phyloP scores from a whole-genome alignment of 176 grass and related monocot genomes.

The Musa acuminata region DNA sequence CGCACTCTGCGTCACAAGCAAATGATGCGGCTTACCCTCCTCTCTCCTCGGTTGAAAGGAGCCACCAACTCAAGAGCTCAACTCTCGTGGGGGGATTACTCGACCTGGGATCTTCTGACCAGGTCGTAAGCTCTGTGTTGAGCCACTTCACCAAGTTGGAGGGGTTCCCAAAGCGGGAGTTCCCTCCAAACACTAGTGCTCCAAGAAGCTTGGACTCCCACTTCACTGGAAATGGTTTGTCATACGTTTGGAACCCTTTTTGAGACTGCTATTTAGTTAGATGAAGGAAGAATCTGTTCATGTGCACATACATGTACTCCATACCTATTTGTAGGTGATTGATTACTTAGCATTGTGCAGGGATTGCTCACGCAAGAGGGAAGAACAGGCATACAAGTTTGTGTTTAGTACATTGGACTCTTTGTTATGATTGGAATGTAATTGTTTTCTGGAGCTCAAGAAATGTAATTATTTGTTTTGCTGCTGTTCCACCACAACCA shows the following conservation, averaged over 20 bases:
- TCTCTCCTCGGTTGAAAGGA: background rate
- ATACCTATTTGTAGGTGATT: no score
- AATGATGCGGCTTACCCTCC: background rate
- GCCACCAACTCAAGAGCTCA: conserved; percentile 18
- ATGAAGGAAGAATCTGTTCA: no score
- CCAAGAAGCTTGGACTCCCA: conserved; percentile 46
- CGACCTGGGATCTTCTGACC: background rate
- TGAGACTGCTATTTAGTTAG: no score
- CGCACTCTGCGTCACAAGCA: conserved; percentile 49
- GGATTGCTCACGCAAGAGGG: no score
- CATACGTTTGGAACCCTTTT: conserved; percentile 58
- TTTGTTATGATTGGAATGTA: no score
- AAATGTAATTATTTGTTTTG: no score
- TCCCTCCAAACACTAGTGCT: conserved; percentile 12
- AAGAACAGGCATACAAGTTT: no score
- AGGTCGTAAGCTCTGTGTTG: conserved; percentile 43
- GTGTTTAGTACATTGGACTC: no score
- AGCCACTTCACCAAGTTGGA: conserved; percentile 59
- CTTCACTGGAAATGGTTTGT: conserved; percentile 56
- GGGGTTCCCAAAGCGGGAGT: conserved; percentile 50
- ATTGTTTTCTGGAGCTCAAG: no score
- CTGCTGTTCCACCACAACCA: no score
- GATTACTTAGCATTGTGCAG: no score
- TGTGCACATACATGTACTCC: no score
- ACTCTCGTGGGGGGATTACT: background rate